Evolutionary conservation across 129 eudicot genomes (phyloP).

Genomic region (Deinandra increscens): DNA sequence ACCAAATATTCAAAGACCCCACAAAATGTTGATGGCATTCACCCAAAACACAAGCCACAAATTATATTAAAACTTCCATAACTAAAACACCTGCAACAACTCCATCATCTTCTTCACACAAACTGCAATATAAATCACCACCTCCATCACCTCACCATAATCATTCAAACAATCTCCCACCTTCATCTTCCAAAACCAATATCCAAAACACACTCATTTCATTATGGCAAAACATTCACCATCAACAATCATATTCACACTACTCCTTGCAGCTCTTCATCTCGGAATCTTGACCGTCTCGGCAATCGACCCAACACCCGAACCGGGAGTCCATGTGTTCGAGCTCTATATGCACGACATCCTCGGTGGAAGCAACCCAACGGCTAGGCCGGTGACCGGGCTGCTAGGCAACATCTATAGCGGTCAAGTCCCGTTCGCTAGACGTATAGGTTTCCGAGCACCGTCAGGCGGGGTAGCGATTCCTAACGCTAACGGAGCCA

Average conservation of each 20-base stretch:
- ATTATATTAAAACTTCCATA: constrained; percentile 14
- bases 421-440: constrained; percentile 95
- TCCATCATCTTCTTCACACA: constrained; percentile 6
- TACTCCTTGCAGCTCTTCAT: constrained; percentile 32
- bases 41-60: constrained; percentile 19
- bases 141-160: constrained; percentile 15
- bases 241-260: constrained; percentile 24
- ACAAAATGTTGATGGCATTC: not conserved
- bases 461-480: constrained; percentile 70
- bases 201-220: constrained; percentile 5
- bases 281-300: constrained; percentile 12
- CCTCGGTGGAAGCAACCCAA: constrained; percentile 86
- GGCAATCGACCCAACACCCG: constrained; percentile 41
- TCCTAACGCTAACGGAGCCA: constrained; percentile 80
- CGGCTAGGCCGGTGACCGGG: constrained; percentile 89
- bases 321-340: constrained; percentile 40
- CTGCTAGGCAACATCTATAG: constrained; percentile 78
- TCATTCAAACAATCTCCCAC: constrained; percentile 27
- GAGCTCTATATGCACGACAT: constrained; percentile 92
- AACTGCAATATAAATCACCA: constrained; percentile 38
- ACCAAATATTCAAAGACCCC: not conserved
- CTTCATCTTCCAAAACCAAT: constrained; percentile 4
- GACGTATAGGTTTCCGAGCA: constrained; percentile 77
- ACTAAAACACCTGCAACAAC: constrained; percentile 21
- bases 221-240: constrained; percentile 45